Conservation (phyloP, 2,329 filamentous ascomycete genomes). For the Talaromyces sp. region DNA sequence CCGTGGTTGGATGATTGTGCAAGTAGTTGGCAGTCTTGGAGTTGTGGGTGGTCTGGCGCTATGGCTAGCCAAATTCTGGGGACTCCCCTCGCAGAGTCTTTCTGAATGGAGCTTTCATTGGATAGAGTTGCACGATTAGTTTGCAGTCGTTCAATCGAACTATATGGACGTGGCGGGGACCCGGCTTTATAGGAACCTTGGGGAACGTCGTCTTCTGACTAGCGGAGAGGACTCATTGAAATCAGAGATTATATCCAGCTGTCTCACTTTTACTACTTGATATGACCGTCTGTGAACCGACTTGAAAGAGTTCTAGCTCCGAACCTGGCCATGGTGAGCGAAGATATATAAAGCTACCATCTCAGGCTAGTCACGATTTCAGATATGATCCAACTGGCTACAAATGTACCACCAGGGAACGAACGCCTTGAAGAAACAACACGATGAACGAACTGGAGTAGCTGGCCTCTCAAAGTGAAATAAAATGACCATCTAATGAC, state of each 20-base stretch:
- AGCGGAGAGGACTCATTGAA: neutral
- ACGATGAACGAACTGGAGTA: neutral
- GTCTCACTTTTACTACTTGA: neutral
- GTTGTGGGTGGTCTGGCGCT: conserved; percentile 67
- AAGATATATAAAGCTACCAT: neutral
- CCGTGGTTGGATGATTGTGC: conserved; percentile 62
- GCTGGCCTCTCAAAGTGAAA: neutral
- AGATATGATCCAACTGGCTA: neutral
- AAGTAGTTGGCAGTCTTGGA: conserved; percentile 68
- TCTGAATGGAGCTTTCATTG: conserved; percentile 15
- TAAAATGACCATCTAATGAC: neutral
- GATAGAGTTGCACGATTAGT: conserved; percentile 10
- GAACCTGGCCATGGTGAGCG: neutral
- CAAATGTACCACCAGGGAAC: neutral
- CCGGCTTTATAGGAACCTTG: neutral
- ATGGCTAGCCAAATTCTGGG: conserved; percentile 50
- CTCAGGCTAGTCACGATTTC: neutral
- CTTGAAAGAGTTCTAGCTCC: neutral
- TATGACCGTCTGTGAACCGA: neutral
- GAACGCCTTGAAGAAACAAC: neutral
- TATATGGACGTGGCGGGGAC: too few species aligned
- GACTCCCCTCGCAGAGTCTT: conserved; percentile 10
- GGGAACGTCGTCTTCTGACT: neutral
- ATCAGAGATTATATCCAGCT: neutral
- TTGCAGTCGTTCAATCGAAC: neutral